phyloP scores from a whole-genome alignment of 495 filamentous ascomycete genomes.

The Penicillium argentinense region DNA sequence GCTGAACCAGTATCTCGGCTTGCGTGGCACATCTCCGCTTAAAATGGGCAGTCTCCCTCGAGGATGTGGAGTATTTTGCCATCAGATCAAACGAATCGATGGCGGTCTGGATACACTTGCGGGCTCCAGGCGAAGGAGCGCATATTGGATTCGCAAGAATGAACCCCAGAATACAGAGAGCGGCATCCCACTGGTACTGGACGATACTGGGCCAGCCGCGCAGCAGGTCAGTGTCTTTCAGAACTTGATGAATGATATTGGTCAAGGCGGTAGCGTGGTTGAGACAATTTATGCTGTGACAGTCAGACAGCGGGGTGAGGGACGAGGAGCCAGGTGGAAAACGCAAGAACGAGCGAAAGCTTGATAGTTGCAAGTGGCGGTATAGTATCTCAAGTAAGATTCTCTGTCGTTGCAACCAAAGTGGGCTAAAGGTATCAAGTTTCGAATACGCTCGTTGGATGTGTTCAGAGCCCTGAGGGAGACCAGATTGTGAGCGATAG shows the following conservation, averaged over 20 bases:
- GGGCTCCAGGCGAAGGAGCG: slow-evolving; percentile 26
- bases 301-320: slow-evolving; percentile 26
- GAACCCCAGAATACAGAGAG: slow-evolving; percentile 49
- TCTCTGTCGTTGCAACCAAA: slow-evolving; percentile 33
- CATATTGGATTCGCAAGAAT: slow-evolving; percentile 41
- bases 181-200: slow-evolving; percentile 53
- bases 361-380: slow-evolving; percentile 24
- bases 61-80: neutral
- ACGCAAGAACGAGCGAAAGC: slow-evolving; percentile 28
- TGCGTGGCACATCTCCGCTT: slow-evolving; percentile 2
- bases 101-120: slow-evolving; percentile 34
- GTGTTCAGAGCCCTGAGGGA: slow-evolving; percentile 55
- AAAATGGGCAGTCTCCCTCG: neutral
- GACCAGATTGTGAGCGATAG: slow-evolving; percentile 50
- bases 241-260: slow-evolving; percentile 47
- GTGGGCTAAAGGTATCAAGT: slow-evolving; percentile 34
- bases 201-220: slow-evolving; percentile 46
- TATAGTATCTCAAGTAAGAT: slow-evolving; percentile 31
- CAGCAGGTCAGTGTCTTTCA: slow-evolving; percentile 44
- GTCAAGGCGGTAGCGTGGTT: slow-evolving; percentile 49
- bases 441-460: slow-evolving; percentile 53
- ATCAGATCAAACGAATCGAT: slow-evolving; percentile 38
- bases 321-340: slow-evolving; percentile 13
- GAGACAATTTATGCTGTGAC: slow-evolving; percentile 32
- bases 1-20: slow-evolving; percentile 6